Base-by-base conservation (phyloP, 345 rosid genomes). In the Dipteronia sinensis region DNA sequence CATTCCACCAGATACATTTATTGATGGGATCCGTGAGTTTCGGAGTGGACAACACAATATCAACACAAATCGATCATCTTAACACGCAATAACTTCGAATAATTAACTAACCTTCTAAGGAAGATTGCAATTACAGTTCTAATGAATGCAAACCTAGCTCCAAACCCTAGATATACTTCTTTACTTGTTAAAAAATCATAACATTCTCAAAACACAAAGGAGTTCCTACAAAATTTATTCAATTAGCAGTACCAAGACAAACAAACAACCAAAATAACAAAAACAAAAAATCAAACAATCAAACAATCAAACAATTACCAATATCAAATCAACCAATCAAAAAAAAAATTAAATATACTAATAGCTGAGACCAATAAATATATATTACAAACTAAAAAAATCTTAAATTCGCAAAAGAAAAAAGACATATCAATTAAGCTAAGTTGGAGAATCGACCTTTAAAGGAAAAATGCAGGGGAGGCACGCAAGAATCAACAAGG, bases 381-480 rank as follows among this genome's bases (percentile, higher is more conserved):
- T 6, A 64, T 7, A 27, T 11, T 19, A 65, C 17, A 42, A 58
- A 76, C 46, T n/a, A 0, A 17, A 67, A 81, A 81, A 83, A 51
- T 72, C 55, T 7, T 16, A 31, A 64, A 63, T 15, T 22, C 1
- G 20, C 10, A 20, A 34, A 62, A 44, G 59, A 42, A 76, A 5
- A 74, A 53, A 67, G 23, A 65, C 66, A 59, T 40, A 73, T 67
- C 22, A 70, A 59, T 74, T 64, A 61, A 79, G 71, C 83, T 77
- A 73, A 79, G 77, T 68, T 19, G 27, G 58, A 71, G 68, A 70
- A 38, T 16, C 1, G 62, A 83, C 83, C 73, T 47, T 47, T 2
- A 9, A 68, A 44, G 72, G 53, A 55, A 62, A 67, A 69, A 69
- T 23, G 83, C 72, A 1, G 78, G 49, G 27, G 71, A 77, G 34